Evolutionary conservation across 306 rosid species (phyloP).

Genomic region (Heteromeles arbutifolia): DNA sequence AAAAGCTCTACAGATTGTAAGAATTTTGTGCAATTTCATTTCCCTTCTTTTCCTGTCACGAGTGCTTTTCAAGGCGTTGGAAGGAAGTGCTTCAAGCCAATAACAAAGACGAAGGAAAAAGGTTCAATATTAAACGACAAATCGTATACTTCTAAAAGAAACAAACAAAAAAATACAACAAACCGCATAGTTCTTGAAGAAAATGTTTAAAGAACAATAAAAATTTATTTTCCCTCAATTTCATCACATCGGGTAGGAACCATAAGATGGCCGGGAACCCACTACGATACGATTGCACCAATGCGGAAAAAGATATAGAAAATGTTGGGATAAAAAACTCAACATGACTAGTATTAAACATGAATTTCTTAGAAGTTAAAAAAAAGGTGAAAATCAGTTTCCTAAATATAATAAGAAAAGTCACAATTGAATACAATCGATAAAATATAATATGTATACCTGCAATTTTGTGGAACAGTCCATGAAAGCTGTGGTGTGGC

Average conservation of each 20-base stretch:
- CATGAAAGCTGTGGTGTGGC: constrained; percentile 29
- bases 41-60: neutral
- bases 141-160: no score
- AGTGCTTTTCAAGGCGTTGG: neutral
- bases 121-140: neutral
- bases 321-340: neutral
- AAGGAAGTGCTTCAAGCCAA: neutral
- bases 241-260: neutral
- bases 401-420: no score
- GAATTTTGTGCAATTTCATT: neutral
- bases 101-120: neutral
- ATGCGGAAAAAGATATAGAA: neutral
- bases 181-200: neutral
- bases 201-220: no score
- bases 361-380: no score
- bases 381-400: no score
- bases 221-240: neutral
- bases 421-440: neutral
- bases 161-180: neutral
- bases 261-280: neutral
- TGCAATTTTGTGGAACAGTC: constrained; percentile 64
- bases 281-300: neutral
- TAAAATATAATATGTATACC: constrained; percentile 19
- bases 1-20: no score
- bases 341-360: no score